These are phyloP conservation scores for Basipetospora sp. DNA, from an alignment of 2,329 filamentous ascomycete species.

Conservation along the genomic window DNA sequence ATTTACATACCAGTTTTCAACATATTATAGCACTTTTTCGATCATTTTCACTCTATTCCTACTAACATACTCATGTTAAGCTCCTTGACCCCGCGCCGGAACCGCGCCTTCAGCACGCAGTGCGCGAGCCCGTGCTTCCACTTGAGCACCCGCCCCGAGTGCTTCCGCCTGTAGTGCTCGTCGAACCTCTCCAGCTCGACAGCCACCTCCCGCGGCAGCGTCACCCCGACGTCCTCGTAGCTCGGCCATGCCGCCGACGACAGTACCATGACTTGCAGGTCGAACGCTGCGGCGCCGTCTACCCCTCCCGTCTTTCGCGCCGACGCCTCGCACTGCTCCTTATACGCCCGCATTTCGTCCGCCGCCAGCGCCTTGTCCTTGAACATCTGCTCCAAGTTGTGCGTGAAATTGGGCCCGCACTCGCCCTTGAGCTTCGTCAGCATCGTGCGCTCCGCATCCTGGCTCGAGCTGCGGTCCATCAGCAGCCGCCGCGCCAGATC, in stretches of 20 bases:
- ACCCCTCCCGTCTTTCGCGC: no score
- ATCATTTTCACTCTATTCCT: not conserved
- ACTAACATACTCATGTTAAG: conserved; percentile 71
- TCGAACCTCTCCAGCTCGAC: conserved; percentile 72
- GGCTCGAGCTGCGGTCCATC: conserved; percentile 82
- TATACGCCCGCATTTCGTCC: conserved; percentile 88
- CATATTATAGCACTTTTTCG: not conserved
- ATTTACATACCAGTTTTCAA: no score
- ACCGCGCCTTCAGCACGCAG: conserved; percentile 68
- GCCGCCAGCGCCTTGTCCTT: conserved; percentile 88
- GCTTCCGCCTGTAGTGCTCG: conserved; percentile 72
- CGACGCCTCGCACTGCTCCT: conserved; percentile 29
- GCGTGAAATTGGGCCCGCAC: conserved; percentile 85
- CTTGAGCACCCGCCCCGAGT: conserved; percentile 69
- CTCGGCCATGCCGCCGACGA: conserved; percentile 85
- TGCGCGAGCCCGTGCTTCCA: conserved; percentile 94
- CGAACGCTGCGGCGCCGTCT: conserved; percentile 9
- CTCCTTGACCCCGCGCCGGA: conserved; percentile 70
- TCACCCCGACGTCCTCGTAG: conserved; percentile 60
- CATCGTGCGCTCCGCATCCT: conserved; percentile 94
- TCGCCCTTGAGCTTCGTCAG: conserved; percentile 79
- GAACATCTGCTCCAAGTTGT: conserved; percentile 98
- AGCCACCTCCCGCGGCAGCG: conserved; percentile 61
- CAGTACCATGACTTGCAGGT: conserved; percentile 73
- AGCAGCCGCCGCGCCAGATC: conserved; percentile 79